Evolutionary conservation across 176 grass and related monocot genomes (phyloP).

Genomic region (Bothriochloa decipiens): DNA sequence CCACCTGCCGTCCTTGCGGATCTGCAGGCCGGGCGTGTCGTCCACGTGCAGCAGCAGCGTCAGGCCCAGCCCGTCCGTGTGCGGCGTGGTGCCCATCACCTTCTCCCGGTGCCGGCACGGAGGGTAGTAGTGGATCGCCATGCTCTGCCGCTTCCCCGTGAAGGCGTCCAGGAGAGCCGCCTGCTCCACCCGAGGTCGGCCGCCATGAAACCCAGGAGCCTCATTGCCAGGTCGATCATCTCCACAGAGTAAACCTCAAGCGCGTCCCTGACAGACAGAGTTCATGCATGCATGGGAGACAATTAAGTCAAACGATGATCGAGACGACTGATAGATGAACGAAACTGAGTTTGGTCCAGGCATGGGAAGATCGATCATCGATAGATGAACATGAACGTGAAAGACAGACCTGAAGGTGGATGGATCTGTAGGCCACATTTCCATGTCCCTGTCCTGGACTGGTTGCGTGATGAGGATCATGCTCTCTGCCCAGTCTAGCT

Average conservation of each 20-base stretch:
- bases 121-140: slow-evolving; percentile 23
- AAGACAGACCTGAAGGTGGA: slow-evolving; percentile 7
- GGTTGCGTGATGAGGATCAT: slow-evolving; percentile 13
- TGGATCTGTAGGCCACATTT: slow-evolving; percentile 11
- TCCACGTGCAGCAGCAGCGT: slow-evolving; percentile 24
- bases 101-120: slow-evolving; percentile 22
- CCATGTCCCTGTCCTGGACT: neutral
- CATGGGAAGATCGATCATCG: too few species aligned
- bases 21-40: slow-evolving; percentile 24
- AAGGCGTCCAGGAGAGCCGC: neutral
- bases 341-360: too few species aligned
- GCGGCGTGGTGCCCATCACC: slow-evolving; percentile 24
- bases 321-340: too few species aligned
- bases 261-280: neutral
- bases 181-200: neutral
- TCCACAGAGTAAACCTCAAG: neutral
- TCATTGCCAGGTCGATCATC: neutral
- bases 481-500: slow-evolving; percentile 36
- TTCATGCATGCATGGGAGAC: neutral
- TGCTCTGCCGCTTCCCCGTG: neutral
- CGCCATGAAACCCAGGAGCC: neutral
- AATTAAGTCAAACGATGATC: too few species aligned
- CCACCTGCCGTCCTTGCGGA: slow-evolving; percentile 20
- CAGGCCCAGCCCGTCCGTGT: slow-evolving; percentile 19
- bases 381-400: too few species aligned